Conservation (phyloP, 2,329 filamentous ascomycete species). For the Kalmusia sp. region DNA sequence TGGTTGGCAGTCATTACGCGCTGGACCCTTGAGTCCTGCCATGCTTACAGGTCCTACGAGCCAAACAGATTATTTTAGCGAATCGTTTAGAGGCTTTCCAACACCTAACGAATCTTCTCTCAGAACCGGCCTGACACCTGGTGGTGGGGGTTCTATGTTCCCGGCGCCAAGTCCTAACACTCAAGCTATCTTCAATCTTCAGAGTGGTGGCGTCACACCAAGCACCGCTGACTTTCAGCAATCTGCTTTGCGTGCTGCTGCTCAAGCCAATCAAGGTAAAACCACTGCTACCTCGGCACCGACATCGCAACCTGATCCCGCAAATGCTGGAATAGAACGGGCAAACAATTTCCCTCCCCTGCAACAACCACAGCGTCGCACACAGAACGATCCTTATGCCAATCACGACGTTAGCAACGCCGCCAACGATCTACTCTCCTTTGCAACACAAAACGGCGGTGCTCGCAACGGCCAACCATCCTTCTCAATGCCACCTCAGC, state of each 20-base stretch:
- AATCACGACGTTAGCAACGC: constrained; percentile 92
- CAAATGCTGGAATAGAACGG: constrained; percentile 58
- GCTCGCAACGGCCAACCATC: constrained; percentile 60
- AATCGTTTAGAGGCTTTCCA: constrained; percentile 84
- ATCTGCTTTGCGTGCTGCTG: constrained; percentile 82
- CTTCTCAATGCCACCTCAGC: constrained; percentile 53
- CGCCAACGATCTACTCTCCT: constrained; percentile 90
- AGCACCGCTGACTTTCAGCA: constrained; percentile 93
- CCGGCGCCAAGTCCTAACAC: constrained; percentile 88
- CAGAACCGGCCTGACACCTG: constrained; percentile 88
- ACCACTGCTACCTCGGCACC: constrained; percentile 47
- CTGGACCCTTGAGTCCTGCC: constrained; percentile 92
- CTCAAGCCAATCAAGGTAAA: constrained; percentile 52
- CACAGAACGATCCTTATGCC: constrained; percentile 71
- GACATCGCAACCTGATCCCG: constrained; percentile 54
- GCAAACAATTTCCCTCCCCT: constrained; percentile 57
- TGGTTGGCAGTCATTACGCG: constrained; percentile 88
- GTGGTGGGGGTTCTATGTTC: constrained; percentile 97
- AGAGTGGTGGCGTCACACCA: constrained; percentile 84
- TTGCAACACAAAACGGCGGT: constrained; percentile 73
- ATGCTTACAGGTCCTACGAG: constrained; percentile 86
- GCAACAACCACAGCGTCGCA: constrained; percentile 53
- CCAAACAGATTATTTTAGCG: constrained; percentile 83
- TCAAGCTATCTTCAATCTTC: constrained; percentile 80
- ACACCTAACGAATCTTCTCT: constrained; percentile 97